A percentile compares a stretch with the other conserved stretches of the same genome.
These are phyloP conservation scores for Amanita thiersii DNA, from an alignment of 768 basidiomycete genomes.

Conservation along the genomic window DNA sequence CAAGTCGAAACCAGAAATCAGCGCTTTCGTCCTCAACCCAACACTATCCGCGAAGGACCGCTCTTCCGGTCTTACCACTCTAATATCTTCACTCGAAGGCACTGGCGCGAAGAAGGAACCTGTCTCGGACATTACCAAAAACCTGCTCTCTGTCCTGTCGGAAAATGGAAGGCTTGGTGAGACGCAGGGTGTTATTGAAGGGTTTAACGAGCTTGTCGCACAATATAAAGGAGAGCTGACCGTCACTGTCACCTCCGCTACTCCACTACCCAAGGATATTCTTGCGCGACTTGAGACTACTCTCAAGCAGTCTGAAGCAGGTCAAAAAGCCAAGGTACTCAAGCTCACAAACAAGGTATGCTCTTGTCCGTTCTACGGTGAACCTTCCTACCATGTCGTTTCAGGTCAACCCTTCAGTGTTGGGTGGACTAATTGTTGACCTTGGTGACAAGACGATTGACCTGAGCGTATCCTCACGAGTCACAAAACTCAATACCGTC, in stretches of 20 bases:
- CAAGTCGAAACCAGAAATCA: conserved; percentile 54
- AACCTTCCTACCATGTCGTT: conserved; percentile 10
- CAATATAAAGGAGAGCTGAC: conserved; percentile 90
- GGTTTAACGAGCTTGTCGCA: conserved; percentile 84
- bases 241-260: conserved; percentile 84
- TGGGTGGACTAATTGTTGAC: conserved; percentile 92
- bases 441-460: conserved; percentile 99
- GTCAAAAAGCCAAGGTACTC: conserved; percentile 78
- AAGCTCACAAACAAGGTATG: conserved; percentile 86
- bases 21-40: conserved; percentile 79
- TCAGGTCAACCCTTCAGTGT: conserved; percentile 84
- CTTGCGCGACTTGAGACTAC: conserved; percentile 73
- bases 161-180: conserved; percentile 90
- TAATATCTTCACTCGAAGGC: conserved; percentile 64
- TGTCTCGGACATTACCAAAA: conserved; percentile 84
- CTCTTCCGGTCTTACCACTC: conserved; percentile 49
- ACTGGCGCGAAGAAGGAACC: conserved; percentile 59
- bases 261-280: conserved; percentile 70
- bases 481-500: conserved; percentile 89
- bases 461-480: conserved; percentile 87
- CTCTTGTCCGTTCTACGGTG: not conserved
- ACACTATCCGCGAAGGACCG: conserved; percentile 82
- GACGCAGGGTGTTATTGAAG: conserved; percentile 79
- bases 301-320: conserved; percentile 81
- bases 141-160: conserved; percentile 82